phyloP scores from a whole-genome alignment of 805 yeast species.

The Sungouiozyma ichnusensis region DNA sequence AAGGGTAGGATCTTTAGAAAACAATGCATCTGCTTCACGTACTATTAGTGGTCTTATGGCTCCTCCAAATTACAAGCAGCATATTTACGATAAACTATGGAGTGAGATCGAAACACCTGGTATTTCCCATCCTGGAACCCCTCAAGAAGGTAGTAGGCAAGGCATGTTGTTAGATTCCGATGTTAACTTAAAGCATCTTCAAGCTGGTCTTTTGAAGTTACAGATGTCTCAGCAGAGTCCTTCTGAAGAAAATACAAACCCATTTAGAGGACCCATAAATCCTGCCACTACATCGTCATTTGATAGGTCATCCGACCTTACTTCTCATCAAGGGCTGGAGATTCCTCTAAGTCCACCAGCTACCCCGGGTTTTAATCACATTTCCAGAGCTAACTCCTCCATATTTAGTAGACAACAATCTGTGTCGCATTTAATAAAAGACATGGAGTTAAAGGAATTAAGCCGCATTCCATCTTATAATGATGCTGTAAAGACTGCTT shows the following conservation, averaged over 20 bases:
- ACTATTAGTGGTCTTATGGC: slow-evolving; percentile 43
- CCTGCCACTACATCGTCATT: background rate
- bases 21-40: slow-evolving; percentile 5
- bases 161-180: background rate
- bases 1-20: slow-evolving; percentile 4
- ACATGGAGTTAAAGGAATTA: slow-evolving; percentile 36
- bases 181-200: background rate
- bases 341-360: slow-evolving; percentile 7
- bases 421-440: slow-evolving; percentile 19
- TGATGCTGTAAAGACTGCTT: slow-evolving; percentile 54
- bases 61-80: slow-evolving; percentile 78
- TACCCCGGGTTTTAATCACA: slow-evolving; percentile 46
- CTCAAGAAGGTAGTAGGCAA: background rate
- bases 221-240: background rate
- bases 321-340: slow-evolving; percentile 1
- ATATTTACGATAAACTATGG: slow-evolving; percentile 74
- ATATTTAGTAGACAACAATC: slow-evolving; percentile 31
- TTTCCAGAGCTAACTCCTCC: slow-evolving; percentile 48
- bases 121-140: slow-evolving; percentile 3
- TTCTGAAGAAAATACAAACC: background rate
- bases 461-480: slow-evolving; percentile 78
- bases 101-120: slow-evolving; percentile 35
- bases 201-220: background rate
- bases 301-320: slow-evolving; percentile 1
- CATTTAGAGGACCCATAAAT: background rate